A percentile compares a stretch with the other conserved stretches of the same genome.
Conservation (phyloP, 2,329 filamentous ascomycete genomes). For the Colletotrichum phormii region DNA sequence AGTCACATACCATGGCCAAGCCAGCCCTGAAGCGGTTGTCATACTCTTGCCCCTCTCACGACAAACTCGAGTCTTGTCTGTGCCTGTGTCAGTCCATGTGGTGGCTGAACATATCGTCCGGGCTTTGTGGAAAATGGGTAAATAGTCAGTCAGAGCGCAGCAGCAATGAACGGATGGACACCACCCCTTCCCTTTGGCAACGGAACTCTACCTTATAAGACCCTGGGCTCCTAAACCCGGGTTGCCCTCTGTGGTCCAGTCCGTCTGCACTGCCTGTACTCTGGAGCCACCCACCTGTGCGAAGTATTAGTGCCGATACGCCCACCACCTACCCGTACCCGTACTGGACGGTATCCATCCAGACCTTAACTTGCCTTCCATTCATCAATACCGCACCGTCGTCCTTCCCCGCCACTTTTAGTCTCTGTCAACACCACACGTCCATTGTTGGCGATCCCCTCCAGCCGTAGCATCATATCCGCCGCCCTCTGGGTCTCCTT, state of each 20-base stretch:
- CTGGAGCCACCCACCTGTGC: constrained; percentile 3
- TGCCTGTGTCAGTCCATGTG: constrained; percentile 3
- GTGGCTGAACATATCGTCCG: constrained; percentile 8
- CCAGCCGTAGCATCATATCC: constrained; percentile 1
- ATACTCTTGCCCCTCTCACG: neutral
- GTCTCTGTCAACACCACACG: constrained; percentile 3
- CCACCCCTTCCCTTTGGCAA: neutral
- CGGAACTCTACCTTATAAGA: neutral
- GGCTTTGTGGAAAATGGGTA: neutral
- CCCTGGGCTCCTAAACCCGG: constrained; percentile 2
- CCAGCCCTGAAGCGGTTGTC: neutral
- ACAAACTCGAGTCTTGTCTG: constrained; percentile 5
- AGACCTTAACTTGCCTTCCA: neutral
- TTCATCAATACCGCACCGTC: constrained; percentile 15
- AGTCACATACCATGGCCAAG: neutral
- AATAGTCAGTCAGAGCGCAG: constrained; percentile 8
- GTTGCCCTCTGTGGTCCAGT: neutral
- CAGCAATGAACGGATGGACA: constrained; percentile 3
- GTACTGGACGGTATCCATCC: constrained; percentile 9
- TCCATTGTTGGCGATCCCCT: constrained; percentile 14
- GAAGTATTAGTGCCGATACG: constrained; percentile 2
- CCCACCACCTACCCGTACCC: constrained; percentile 1
- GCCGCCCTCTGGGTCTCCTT: neutral
- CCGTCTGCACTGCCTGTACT: neutral
- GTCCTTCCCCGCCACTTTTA: constrained; percentile 10